A percentile compares a stretch with the other conserved stretches of the same genome.
Evolutionary conservation across 225 moss, liverwort and hornwort species (phyloP).

Genomic region (Pseudisothecium myosuroides): DNA sequence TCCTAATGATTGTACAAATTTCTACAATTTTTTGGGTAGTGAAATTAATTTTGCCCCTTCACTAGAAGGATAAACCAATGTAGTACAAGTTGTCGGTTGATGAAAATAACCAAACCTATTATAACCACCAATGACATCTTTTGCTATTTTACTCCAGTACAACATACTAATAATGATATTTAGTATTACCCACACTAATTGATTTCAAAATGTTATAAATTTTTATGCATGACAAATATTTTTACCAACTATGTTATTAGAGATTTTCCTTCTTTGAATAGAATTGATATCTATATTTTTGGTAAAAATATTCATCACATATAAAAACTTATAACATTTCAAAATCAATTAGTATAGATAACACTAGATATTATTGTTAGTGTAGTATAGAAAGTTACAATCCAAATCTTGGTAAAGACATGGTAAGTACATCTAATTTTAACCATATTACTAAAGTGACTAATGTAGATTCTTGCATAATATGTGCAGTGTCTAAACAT

Average conservation of each 20-base stretch:
- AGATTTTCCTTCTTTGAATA: not conserved
- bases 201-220: not conserved
- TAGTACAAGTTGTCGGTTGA: accelerated
- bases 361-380: not conserved
- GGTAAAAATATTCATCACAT: not conserved
- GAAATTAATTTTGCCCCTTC: not conserved
- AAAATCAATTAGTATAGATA: not conserved
- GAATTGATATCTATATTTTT: not conserved
- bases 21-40: not conserved
- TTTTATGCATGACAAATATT: not conserved
- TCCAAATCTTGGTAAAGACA: not conserved
- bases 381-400: not conserved
- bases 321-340: not conserved
- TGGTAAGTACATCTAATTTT: not conserved
- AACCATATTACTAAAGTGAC: not conserved
- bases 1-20: not conserved
- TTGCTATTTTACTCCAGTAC: not conserved
- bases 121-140: not conserved
- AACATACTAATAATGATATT: not conserved
- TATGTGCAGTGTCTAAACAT: not conserved
- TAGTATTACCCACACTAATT: not conserved
- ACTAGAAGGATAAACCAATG: not conserved
- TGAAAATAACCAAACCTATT: not conserved
- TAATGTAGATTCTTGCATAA: not conserved
- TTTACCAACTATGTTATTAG: not conserved